Conservation (phyloP, 257 asterid genomes). For the Cruciata laevipes region DNA sequence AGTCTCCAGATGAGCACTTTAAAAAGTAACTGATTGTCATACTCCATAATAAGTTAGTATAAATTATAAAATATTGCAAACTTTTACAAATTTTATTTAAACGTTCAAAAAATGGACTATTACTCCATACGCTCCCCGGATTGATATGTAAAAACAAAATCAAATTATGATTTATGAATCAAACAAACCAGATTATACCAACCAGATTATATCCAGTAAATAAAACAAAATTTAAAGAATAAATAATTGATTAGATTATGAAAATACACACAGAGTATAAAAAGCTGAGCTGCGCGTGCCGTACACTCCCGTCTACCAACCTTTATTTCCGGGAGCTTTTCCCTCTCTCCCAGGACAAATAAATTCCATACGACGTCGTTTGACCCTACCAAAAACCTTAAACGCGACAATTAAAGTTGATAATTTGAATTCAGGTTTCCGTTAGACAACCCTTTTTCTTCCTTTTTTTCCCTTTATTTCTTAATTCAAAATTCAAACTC, state of each 20-base stretch:
- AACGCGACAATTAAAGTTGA: not conserved
- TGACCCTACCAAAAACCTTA: not conserved
- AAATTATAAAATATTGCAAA: too few species aligned
- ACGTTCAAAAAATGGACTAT: not conserved
- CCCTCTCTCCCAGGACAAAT: constrained; percentile 2
- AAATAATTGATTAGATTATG: not conserved
- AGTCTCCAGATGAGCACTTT: too few species aligned
- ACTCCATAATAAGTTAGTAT: too few species aligned
- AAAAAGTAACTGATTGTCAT: too few species aligned
- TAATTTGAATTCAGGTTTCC: constrained; percentile 32
- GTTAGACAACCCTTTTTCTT: constrained; percentile 32
- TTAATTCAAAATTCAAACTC: constrained; percentile 41
- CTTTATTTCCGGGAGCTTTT: constrained; percentile 13
- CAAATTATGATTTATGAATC: not conserved
- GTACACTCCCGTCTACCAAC: constrained; percentile 7
- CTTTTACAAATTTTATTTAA: too few species aligned
- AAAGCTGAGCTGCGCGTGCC: constrained; percentile 6
- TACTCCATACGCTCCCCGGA: not conserved
- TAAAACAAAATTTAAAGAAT: not conserved
- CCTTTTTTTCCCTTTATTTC: constrained; percentile 28
- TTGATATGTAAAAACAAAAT: not conserved
- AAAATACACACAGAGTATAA: not conserved
- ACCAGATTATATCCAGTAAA: too few species aligned
- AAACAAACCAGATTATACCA: not conserved
- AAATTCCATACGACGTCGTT: constrained; percentile 19